Conservation (phyloP, 129 eudicot genomes). For the Pulicaria dysenterica region DNA sequence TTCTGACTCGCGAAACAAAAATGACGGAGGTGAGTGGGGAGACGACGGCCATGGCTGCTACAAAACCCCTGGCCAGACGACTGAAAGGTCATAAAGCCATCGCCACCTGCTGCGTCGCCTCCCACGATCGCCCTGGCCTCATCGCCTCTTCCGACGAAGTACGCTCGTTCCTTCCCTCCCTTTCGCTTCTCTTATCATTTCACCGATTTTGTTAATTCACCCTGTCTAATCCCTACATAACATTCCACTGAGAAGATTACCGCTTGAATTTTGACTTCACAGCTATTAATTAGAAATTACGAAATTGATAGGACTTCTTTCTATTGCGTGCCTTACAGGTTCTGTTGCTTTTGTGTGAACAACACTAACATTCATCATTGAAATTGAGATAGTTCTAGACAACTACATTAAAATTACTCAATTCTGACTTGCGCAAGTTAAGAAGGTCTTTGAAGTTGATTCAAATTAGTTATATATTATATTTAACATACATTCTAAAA, state of each 20-base stretch:
- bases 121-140: slow-evolving; percentile 69
- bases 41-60: slow-evolving; percentile 27
- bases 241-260: background rate
- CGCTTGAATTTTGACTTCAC: background rate
- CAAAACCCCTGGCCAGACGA: slow-evolving; percentile 51
- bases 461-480: background rate
- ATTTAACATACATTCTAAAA: background rate
- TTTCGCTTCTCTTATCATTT: background rate
- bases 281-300: background rate
- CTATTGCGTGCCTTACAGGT: background rate
- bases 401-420: background rate
- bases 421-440: too few species aligned
- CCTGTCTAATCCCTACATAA: background rate
- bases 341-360: slow-evolving; percentile 8
- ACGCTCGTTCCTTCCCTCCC: slow-evolving; percentile 1
- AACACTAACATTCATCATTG: background rate
- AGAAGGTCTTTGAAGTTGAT: background rate
- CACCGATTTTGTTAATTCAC: background rate
- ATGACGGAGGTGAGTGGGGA: slow-evolving; percentile 39
- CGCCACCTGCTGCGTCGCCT: slow-evolving; percentile 83
- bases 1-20: background rate
- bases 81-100: slow-evolving; percentile 75
- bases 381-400: background rate
- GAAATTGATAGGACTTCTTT: slow-evolving; percentile 5
- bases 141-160: slow-evolving; percentile 85